Evolutionary conservation across 73 alveolate genomes (phyloP).

Genomic region (Blepharisma japonicum): DNA sequence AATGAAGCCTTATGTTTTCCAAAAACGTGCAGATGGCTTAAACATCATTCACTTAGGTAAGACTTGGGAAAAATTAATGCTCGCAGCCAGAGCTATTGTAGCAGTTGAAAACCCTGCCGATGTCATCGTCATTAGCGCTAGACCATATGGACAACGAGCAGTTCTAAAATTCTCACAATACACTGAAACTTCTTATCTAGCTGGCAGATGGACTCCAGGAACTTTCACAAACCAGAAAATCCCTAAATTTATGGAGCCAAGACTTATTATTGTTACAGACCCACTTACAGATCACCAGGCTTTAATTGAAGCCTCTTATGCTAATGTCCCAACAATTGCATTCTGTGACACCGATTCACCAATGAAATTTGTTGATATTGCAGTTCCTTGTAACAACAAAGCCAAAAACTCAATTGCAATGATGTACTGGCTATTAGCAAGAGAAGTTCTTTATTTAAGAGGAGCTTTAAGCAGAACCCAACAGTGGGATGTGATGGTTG

Average conservation of each 20-base stretch:
- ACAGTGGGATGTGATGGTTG: constrained; percentile 53
- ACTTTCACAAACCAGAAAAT: constrained; percentile 78
- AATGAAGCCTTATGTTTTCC: constrained; percentile 76
- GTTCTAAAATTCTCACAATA: constrained; percentile 91
- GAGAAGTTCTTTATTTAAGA: constrained; percentile 89
- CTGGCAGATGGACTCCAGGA: constrained; percentile 98
- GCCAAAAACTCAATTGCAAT: constrained; percentile 80
- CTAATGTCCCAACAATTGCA: constrained; percentile 92
- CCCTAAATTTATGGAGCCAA: constrained; percentile 77
- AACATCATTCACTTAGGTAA: constrained; percentile 69
- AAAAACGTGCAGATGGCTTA: constrained; percentile 62
- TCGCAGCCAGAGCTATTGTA: constrained; percentile 91
- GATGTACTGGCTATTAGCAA: constrained; percentile 91
- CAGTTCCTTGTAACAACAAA: constrained; percentile 95
- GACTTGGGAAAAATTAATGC: constrained; percentile 84
- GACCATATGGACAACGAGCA: constrained; percentile 94
- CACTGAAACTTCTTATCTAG: constrained; percentile 79
- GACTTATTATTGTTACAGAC: constrained; percentile 92
- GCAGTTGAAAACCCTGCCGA: constrained; percentile 81
- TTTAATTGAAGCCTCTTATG: constrained; percentile 88
- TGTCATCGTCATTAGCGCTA: constrained; percentile 73
- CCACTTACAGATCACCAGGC: constrained; percentile 90
- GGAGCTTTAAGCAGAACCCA: constrained; percentile 33
- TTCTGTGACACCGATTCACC: constrained; percentile 88
- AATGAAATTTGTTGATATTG: constrained; percentile 89